Evolutionary conservation across 352 stramenopile genomes (phyloP).

Genomic region (Globisporangium paroecandrum): DNA sequence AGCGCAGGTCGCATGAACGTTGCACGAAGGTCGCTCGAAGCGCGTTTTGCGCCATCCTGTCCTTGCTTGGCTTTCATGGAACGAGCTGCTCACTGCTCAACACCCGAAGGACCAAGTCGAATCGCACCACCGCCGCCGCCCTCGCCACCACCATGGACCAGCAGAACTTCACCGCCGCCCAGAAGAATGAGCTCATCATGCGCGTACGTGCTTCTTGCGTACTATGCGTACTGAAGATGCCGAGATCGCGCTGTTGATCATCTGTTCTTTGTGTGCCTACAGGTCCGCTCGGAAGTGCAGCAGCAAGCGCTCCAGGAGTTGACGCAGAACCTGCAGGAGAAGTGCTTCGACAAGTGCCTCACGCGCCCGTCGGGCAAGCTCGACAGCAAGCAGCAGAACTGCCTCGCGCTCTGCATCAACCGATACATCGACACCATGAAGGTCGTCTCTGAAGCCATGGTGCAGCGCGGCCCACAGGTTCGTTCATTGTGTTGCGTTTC

Average conservation of each 20-base stretch:
- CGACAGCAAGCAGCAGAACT: slow-evolving; percentile 90
- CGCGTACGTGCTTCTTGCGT: slow-evolving; percentile 36
- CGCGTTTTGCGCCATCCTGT: slow-evolving; percentile 1
- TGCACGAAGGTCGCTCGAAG: slow-evolving; percentile 10
- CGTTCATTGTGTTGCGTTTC: neutral
- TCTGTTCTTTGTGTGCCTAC: neutral
- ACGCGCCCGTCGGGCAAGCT: slow-evolving; percentile 75
- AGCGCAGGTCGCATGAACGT: slow-evolving; percentile 17
- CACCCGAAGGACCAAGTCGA: slow-evolving; percentile 15
- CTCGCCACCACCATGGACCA: slow-evolving; percentile 61
- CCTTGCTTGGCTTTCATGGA: neutral
- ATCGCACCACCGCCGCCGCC: neutral
- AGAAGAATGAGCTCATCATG: slow-evolving; percentile 85
- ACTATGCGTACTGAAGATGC: neutral
- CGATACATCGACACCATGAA: slow-evolving; percentile 92
- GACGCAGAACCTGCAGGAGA: slow-evolving; percentile 85
- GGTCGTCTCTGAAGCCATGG: slow-evolving; percentile 82
- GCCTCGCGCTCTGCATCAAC: slow-evolving; percentile 85
- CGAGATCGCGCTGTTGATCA: neutral
- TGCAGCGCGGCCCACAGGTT: slow-evolving; percentile 65
- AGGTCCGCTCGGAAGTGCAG: slow-evolving; percentile 83
- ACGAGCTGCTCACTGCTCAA: neutral
- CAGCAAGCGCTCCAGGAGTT: slow-evolving; percentile 81
- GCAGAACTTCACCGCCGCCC: slow-evolving; percentile 70
- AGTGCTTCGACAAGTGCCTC: slow-evolving; percentile 91